These are phyloP conservation scores for Lipomyces yarrowii DNA, from an alignment of 1,139 yeast genomes.

Conservation along the genomic window DNA sequence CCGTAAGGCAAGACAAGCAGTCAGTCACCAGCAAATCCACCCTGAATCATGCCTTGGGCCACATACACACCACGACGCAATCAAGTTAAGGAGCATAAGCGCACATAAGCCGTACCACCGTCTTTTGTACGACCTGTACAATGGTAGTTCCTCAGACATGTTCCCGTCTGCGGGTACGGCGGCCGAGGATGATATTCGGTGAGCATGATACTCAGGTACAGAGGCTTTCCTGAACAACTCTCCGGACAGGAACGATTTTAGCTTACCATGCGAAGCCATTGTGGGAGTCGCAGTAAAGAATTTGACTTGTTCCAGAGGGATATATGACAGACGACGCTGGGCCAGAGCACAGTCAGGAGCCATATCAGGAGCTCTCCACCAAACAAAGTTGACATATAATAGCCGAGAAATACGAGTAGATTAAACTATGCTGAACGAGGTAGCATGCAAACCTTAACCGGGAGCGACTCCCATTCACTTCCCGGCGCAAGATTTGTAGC, in stretches of 20 bases:
- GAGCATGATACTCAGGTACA: background rate
- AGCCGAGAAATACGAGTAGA: no score
- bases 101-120: slow-evolving; percentile 43
- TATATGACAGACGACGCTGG: no score
- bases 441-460: no score
- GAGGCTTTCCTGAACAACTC: background rate
- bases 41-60: background rate
- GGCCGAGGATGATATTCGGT: background rate
- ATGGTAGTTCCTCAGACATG: background rate
- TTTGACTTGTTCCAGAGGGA: background rate
- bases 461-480: no score
- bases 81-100: slow-evolving; percentile 41
- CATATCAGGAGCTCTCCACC: no score
- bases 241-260: background rate
- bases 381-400: no score
- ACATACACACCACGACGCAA: slow-evolving; percentile 41
- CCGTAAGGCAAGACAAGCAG: background rate
- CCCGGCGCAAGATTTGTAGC: no score
- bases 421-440: no score
- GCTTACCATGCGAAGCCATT: background rate
- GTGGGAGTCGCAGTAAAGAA: background rate
- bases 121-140: slow-evolving; percentile 37
- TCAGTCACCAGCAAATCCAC: background rate
- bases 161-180: background rate
- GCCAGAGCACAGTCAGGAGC: no score